Evolutionary conservation across 2,329 filamentous ascomycete genomes (phyloP), one percentile per base, ranked within the genome.

Genomic region (Phoma sp.): DNA sequence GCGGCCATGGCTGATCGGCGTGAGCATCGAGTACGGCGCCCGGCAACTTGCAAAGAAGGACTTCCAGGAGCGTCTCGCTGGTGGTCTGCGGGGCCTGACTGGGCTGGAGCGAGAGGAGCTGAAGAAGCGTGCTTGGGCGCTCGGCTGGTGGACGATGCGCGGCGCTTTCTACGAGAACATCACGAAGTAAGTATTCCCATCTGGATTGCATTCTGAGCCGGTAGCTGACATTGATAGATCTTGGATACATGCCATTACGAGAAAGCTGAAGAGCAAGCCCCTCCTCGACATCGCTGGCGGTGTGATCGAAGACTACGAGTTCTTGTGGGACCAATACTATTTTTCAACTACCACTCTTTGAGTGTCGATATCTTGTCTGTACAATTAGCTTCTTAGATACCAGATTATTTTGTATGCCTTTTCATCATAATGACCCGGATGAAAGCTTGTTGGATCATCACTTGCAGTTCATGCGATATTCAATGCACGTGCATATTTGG

Each of bases 241-340:
- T 7, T 83, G 83, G 78, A 78, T 88, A 49, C 90, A 90, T 75
- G 84, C 86, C 4, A 75, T 93, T 11, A 87, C 93, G 7, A 80
- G 80, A 27, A 89, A 87, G 67, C 83, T 96, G 61, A 87, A 81
- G 69, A 80, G 86, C 62, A 89, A 88, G 69, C 87, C 89, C 47
- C 81, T 96, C 75, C 84, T 96, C 41, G 87, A 89, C 61, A 85
- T 99, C 71, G 81, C 96, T 23, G 89, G 88, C 7, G 91, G 90
- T 52, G 89, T 99, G 40, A 77, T 98, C 59, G 92, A 97, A 72
- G 95, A 99, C 74, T 99, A 99, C 72, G 91, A 96, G 75, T 98
- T 96, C 73, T 81, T 99, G 29, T 99, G 95, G 95, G 92, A 97
- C 77, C 93, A 96, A 67, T 98, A 97, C 75, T 96, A 98, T 77